These are phyloP conservation scores for Aspergillus incahuasiensis DNA, from an alignment of 495 filamentous ascomycete genomes.

Conservation along the genomic window DNA sequence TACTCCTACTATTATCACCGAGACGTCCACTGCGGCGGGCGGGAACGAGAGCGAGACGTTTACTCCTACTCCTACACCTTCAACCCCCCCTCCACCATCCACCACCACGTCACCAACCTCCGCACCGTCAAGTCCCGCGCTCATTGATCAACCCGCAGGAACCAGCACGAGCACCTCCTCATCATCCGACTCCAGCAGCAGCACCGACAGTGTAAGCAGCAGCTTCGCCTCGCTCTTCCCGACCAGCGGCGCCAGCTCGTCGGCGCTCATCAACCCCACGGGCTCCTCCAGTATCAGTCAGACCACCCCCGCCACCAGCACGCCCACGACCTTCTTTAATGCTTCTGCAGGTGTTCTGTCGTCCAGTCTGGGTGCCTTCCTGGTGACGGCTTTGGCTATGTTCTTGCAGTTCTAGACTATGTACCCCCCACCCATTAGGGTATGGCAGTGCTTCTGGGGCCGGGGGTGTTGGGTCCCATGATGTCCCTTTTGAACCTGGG, in stretches of 20 bases:
- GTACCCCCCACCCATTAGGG: no score
- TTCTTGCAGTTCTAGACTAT: not conserved
- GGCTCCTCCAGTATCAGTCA: not conserved
- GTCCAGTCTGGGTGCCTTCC: not conserved
- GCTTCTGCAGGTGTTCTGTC: not conserved
- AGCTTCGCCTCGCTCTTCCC: not conserved
- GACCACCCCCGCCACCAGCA: not conserved
- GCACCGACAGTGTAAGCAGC: not conserved
- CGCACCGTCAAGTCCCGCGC: not conserved
- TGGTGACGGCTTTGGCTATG: not conserved
- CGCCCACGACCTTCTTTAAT: not conserved
- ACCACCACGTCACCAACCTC: no score
- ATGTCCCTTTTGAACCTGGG: no score
- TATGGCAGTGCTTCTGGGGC: no score
- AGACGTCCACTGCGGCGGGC: no score
- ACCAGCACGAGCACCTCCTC: not conserved
- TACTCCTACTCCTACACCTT: not conserved
- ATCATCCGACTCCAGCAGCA: not conserved
- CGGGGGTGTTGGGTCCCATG: no score
- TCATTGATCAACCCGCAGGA: not conserved
- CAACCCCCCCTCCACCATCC: not conserved
- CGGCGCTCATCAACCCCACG: not conserved
- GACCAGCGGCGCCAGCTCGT: not conserved
- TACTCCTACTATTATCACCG: not conserved
- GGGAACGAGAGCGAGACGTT: not conserved